Conservation (phyloP, 768 basidiomycete genomes). For the Lactarius sp. region DNA sequence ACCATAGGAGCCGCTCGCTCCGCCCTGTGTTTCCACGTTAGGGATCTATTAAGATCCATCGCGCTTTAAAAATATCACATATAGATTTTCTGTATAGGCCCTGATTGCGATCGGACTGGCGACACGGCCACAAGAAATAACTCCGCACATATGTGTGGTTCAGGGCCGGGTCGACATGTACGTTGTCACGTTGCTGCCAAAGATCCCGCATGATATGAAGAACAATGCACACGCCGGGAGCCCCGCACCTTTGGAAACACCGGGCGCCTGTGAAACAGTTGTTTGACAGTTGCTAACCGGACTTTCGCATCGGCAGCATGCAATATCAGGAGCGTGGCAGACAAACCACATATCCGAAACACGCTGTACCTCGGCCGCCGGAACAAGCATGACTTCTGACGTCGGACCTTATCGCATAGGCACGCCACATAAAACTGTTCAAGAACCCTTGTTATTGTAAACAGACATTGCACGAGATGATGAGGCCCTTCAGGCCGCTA, state of each 20-base stretch:
- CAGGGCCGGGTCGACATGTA: not conserved
- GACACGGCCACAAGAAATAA: not conserved
- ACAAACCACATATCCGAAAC: not conserved
- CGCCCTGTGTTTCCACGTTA: constrained; percentile 13
- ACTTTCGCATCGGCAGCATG: not conserved
- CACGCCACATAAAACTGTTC: constrained; percentile 17
- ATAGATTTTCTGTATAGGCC: not conserved
- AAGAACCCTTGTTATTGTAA: constrained; percentile 27
- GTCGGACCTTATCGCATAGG: constrained; percentile 11
- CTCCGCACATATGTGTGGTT: not conserved
- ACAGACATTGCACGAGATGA: constrained; percentile 26
- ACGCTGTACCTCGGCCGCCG: constrained; percentile 4
- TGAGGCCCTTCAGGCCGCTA: constrained; percentile 26
- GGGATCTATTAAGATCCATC: constrained; percentile 6
- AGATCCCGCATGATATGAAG: not conserved
- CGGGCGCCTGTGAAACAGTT: constrained; percentile 13
- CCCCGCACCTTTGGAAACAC: not conserved
- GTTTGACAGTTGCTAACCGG: constrained; percentile 13
- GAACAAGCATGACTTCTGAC: not conserved
- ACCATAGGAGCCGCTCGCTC: not conserved
- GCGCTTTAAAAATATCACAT: not conserved
- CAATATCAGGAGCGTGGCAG: not conserved
- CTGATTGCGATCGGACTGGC: not conserved
- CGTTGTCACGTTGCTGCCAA: not conserved
- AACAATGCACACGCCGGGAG: not conserved